Evolutionary conservation across 345 rosid genomes (phyloP), one percentile per base, ranked within the genome.

Genomic region (Passiflora organensis): DNA sequence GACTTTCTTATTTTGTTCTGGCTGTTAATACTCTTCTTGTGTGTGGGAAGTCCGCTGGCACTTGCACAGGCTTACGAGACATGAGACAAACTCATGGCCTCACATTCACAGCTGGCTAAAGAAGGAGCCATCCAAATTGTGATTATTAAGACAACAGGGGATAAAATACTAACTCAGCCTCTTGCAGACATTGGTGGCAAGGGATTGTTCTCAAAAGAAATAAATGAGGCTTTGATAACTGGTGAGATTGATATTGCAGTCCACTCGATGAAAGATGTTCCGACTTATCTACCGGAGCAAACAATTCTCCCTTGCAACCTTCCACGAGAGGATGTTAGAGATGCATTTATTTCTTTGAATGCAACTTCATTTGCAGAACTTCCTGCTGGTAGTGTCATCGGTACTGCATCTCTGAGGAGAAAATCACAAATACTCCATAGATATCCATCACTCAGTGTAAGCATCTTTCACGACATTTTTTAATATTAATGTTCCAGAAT

Each of bases 51-150:
- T 73, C 99, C 99, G 6, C 70, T 93, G 43, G 99, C 97, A 22
- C 95, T 93, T 64, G 99, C 99, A 58, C 99, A 93, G 70, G 97
- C 99, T 60, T 76, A 86, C n/a, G 96, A 93, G 81, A 89, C 99
- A 2, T 70, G 85, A 47, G 80, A 72, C 48, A 89, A 89, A 61
- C 95, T 93, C 59, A 83, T 69, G 85, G 80, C 84, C 0, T 50
- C 54, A 47, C 95, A 93, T 51, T 80, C 84, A 0, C 97, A 89
- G 60, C 82, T 93, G 32, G 76, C 81, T 9, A 88, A 84, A 73
- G 96, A 93, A 42, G 94, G 99, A 57, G 99, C 96, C 17, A 80
- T 93, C 39, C 68, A 89, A 55, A 86, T 93, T 37, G 96, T 86
- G 71, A 79, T 89, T 46, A 93, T 93, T 46, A 89, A 93, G 72